These are phyloP conservation scores for Symbiodinium natans DNA, from an alignment of 73 alveolate genomes.

Conservation along the genomic window DNA sequence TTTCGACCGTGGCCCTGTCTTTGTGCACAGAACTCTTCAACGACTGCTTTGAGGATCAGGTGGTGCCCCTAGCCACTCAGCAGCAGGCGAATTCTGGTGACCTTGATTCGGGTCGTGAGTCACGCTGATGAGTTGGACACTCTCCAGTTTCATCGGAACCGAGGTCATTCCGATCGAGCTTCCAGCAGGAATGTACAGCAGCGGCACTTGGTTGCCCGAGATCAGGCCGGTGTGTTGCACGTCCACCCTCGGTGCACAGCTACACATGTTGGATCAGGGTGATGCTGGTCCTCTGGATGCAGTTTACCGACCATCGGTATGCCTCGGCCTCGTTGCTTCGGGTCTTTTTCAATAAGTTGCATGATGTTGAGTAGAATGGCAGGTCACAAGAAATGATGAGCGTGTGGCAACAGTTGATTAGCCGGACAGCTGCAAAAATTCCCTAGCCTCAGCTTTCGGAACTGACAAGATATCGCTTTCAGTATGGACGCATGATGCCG, in stretches of 20 bases:
- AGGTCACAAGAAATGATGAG: too few relatives aligned
- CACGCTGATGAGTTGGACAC: too few relatives aligned
- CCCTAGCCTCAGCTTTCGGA: too few relatives aligned
- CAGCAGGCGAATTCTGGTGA: background rate
- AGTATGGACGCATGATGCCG: too few relatives aligned
- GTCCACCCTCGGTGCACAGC: background rate
- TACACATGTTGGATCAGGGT: conserved; percentile 2
- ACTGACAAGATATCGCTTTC: too few relatives aligned
- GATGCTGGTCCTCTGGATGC: conserved; percentile 67
- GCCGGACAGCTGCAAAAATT: too few relatives aligned
- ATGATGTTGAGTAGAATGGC: too few relatives aligned
- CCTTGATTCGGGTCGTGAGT: too few relatives aligned
- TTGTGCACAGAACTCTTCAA: conserved; percentile 29
- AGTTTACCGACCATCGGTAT: conserved; percentile 39
- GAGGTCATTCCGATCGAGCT: conserved; percentile 70
- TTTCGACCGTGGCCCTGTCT: background rate
- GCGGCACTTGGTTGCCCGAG: conserved; percentile 70
- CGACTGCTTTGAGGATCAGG: conserved; percentile 51
- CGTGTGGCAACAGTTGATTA: too few relatives aligned
- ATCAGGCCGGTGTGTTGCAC: background rate
- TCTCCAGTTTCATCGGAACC: too few relatives aligned
- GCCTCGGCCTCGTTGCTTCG: background rate
- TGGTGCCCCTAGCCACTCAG: conserved; percentile 45
- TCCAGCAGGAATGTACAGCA: conserved; percentile 74
- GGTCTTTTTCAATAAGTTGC: too few relatives aligned